These are phyloP conservation scores for Clavispora vitiphila DNA, from an alignment of 805 yeast genomes.

Conservation along the genomic window DNA sequence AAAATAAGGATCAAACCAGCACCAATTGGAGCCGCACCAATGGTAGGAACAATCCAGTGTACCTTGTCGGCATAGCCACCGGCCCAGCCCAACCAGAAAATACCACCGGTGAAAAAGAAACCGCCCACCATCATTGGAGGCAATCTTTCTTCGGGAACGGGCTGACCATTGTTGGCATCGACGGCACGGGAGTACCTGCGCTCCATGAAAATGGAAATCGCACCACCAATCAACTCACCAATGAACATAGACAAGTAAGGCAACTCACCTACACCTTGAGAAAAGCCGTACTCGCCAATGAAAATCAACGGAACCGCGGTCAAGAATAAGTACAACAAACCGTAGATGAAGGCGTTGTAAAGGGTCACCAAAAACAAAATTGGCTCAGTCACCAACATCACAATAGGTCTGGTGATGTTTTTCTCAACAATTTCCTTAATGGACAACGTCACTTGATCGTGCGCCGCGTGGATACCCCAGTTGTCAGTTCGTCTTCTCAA, in stretches of 20 bases:
- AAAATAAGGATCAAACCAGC: constrained; percentile 52
- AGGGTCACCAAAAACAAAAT: constrained; percentile 62
- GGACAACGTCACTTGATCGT: constrained; percentile 38
- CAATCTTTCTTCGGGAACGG: constrained; percentile 18
- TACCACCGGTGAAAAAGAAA: constrained; percentile 11
- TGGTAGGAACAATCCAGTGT: constrained; percentile 48
- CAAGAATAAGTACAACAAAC: constrained; percentile 67
- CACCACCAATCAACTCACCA: constrained; percentile 61
- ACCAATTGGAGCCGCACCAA: constrained; percentile 58
- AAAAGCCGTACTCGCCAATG: constrained; percentile 45
- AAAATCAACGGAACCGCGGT: constrained; percentile 72
- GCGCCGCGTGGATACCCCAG: constrained; percentile 80
- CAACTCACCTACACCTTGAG: constrained; percentile 62
- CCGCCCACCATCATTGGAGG: constrained; percentile 19
- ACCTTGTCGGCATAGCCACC: constrained; percentile 15
- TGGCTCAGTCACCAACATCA: constrained; percentile 66
- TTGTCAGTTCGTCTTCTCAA: constrained; percentile 67
- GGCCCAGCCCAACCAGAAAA: constrained; percentile 20
- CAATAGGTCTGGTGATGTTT: constrained; percentile 63
- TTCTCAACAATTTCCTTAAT: constrained; percentile 52
- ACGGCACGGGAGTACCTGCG: constrained; percentile 44
- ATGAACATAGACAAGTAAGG: constrained; percentile 76
- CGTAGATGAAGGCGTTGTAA: constrained; percentile 76
- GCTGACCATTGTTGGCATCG: constrained; percentile 15
- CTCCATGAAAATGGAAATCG: constrained; percentile 50